Percentiles rank a stretch among this genome's conserved stretches.
phyloP scores from a whole-genome alignment of 1,284 basidiomycete genomes.

The Phlebopus sp. region DNA sequence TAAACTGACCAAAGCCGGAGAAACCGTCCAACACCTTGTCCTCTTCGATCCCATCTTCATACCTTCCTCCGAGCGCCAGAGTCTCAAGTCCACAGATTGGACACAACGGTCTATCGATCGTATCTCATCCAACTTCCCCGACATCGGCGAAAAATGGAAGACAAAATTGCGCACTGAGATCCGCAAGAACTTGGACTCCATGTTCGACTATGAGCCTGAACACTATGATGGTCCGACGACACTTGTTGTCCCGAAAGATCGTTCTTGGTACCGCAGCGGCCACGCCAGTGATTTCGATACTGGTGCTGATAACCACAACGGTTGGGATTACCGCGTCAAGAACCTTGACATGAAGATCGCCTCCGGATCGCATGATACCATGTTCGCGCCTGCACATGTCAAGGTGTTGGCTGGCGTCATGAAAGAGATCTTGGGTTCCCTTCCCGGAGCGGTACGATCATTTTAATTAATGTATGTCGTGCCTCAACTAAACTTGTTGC shows the following conservation, averaged over 20 bases:
- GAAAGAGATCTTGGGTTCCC: constrained; percentile 21
- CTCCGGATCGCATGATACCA: constrained; percentile 27
- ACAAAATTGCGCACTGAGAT: constrained; percentile 26
- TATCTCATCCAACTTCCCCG: constrained; percentile 29
- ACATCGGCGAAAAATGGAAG: constrained; percentile 31
- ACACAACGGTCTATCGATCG: constrained; percentile 28
- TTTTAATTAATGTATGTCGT: neutral
- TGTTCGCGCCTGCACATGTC: constrained; percentile 32
- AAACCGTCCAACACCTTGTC: constrained; percentile 23
- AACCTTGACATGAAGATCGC: constrained; percentile 27
- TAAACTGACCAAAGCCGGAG: constrained; percentile 22
- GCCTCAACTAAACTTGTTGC: constrained; percentile 2
- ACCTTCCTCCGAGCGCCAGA: constrained; percentile 23
- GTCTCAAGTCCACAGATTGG: constrained; percentile 30
- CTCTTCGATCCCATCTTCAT: constrained; percentile 31
- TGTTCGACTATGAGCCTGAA: constrained; percentile 30
- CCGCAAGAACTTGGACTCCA: constrained; percentile 28
- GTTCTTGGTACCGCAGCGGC: constrained; percentile 29
- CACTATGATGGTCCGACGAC: constrained; percentile 24
- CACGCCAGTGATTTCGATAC: constrained; percentile 31
- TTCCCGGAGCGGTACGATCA: constrained; percentile 12
- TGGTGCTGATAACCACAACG: constrained; percentile 29
- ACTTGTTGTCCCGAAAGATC: constrained; percentile 29
- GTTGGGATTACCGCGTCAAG: constrained; percentile 28
- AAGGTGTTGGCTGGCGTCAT: constrained; percentile 28